These are phyloP conservation scores for Tilletia indica DNA, from an alignment of 1,284 basidiomycete species.

Conservation along the genomic window DNA sequence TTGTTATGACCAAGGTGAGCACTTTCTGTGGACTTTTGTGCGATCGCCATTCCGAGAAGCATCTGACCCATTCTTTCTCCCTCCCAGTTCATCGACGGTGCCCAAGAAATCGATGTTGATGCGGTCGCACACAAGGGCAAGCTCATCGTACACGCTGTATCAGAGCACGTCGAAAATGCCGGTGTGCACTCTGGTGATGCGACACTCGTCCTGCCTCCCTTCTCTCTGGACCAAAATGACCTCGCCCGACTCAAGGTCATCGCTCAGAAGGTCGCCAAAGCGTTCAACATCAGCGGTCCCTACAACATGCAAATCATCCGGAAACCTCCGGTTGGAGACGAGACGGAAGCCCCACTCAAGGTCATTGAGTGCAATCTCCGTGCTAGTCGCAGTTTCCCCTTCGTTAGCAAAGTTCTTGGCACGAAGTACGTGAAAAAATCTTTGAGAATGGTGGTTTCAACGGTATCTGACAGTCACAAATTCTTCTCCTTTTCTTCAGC, in stretches of 20 bases:
- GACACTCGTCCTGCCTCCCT: constrained; percentile 94
- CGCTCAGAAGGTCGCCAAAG: constrained; percentile 88
- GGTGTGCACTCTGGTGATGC: constrained; percentile 99
- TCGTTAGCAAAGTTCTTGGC: constrained; percentile 96
- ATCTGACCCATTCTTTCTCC: neutral
- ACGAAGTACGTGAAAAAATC: constrained; percentile 62
- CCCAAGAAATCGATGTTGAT: constrained; percentile 97
- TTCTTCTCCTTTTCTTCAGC: constrained; percentile 30
- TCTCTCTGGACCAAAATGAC: constrained; percentile 74
- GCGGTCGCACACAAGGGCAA: constrained; percentile 92
- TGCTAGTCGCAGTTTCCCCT: constrained; percentile 96
- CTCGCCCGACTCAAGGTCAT: constrained; percentile 84
- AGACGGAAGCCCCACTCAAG: constrained; percentile 73
- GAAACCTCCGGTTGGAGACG: constrained; percentile 66
- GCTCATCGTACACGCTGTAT: constrained; percentile 92
- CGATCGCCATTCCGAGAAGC: neutral
- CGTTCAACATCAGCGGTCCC: constrained; percentile 94
- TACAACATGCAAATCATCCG: constrained; percentile 99
- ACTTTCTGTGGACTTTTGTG: neutral
- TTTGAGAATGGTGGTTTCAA: too few relatives aligned
- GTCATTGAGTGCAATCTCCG: constrained; percentile 99
- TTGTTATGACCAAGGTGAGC: constrained; percentile 80
- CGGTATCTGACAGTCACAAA: too few relatives aligned
- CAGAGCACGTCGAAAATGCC: constrained; percentile 98
- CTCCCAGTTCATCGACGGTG: constrained; percentile 80